Evolutionary conservation across 1,284 basidiomycete species (phyloP).

Genomic region (Polyporus tsugae): DNA sequence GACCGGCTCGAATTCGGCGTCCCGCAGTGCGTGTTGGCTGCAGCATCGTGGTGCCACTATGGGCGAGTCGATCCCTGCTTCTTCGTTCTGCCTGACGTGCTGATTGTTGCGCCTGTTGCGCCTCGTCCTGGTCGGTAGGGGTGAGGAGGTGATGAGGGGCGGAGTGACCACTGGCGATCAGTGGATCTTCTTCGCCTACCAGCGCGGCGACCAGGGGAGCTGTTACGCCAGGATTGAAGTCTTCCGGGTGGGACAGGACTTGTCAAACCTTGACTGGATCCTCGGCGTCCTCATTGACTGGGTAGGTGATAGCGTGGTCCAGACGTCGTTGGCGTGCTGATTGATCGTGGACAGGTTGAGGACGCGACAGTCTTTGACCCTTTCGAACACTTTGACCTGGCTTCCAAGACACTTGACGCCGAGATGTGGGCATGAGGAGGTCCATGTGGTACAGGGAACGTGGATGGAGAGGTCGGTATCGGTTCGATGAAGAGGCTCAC

Average conservation of each 20-base stretch:
- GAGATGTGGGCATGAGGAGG: not conserved
- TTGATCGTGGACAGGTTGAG: not conserved
- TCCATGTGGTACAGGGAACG: not conserved
- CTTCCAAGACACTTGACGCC: not conserved
- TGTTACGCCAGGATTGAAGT: not conserved
- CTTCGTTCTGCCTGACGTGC: not conserved
- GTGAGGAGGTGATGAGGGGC: not conserved
- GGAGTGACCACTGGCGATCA: not conserved
- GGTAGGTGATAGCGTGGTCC: not conserved
- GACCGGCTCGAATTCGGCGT: not conserved
- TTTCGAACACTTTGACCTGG: not conserved
- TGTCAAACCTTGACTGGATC: not conserved
- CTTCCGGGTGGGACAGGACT: not conserved
- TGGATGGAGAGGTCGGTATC: too few relatives aligned
- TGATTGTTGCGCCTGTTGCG: not conserved
- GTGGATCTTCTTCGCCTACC: not conserved
- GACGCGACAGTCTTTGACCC: not conserved
- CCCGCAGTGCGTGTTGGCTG: not conserved
- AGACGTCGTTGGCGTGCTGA: not conserved
- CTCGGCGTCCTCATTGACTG: not conserved
- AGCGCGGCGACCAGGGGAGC: not conserved
- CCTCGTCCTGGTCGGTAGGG: not conserved
- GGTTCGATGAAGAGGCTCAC: too few relatives aligned
- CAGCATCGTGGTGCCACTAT: not conserved
- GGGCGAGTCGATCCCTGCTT: not conserved